Conservation (phyloP, 768 basidiomycete species). For the Scleroderma citrinum region DNA sequence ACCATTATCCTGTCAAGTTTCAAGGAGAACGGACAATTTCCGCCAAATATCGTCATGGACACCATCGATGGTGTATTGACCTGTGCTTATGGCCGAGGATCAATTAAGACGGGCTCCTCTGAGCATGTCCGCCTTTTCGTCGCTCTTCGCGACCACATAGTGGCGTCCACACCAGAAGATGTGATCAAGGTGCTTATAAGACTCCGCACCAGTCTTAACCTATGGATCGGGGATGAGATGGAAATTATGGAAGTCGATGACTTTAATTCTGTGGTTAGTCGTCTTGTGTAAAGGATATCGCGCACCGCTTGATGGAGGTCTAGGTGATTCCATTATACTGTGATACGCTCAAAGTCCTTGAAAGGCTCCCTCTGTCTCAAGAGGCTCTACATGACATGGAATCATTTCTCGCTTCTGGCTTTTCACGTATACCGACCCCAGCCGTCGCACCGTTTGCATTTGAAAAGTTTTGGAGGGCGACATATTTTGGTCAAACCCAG, state of each 20-base stretch:
- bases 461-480: constrained; percentile 51
- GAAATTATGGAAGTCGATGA: constrained; percentile 37
- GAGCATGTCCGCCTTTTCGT: constrained; percentile 30
- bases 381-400: constrained; percentile 37
- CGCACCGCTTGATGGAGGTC: neutral
- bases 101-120: constrained; percentile 19
- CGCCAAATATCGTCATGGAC: constrained; percentile 19
- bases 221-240: constrained; percentile 49
- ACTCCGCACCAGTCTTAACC: constrained; percentile 35
- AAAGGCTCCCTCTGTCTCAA: constrained; percentile 33
- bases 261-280: constrained; percentile 43
- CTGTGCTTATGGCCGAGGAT: constrained; percentile 28
- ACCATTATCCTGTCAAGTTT: constrained; percentile 11
- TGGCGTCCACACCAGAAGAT: constrained; percentile 18
- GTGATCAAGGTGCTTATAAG: constrained; percentile 32
- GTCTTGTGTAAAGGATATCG: neutral
- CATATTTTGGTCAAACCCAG: constrained; percentile 41
- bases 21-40: constrained; percentile 7
- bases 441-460: constrained; percentile 50
- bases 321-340: constrained; percentile 40
- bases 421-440: constrained; percentile 40
- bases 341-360: constrained; percentile 35
- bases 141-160: constrained; percentile 29
- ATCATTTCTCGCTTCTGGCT: constrained; percentile 45
- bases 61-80: constrained; percentile 27